Conservation (phyloP, 176 grass and related monocot genomes). For the Oryza glumipatula region DNA sequence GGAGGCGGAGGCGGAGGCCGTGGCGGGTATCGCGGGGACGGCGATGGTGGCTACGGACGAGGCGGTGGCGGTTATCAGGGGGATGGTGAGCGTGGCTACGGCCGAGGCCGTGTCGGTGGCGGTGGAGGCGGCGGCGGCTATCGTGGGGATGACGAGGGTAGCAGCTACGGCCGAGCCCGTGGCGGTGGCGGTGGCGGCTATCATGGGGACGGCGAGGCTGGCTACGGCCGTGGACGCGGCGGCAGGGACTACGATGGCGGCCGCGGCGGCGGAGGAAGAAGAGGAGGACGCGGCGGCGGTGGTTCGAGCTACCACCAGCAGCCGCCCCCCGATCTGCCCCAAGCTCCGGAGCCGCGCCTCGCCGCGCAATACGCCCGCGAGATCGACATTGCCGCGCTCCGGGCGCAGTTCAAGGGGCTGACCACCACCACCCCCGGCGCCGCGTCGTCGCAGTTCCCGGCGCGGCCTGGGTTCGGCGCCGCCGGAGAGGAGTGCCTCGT, state of each 20-base stretch:
- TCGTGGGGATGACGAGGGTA: background rate
- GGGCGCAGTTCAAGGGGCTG: constrained; percentile 21
- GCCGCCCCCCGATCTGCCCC: background rate
- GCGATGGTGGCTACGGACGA: background rate
- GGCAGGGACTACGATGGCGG: background rate
- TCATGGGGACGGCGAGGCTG: too few relatives aligned
- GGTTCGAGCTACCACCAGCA: background rate
- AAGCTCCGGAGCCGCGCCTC: constrained; percentile 25
- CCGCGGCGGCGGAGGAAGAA: background rate
- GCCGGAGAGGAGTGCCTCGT: background rate
- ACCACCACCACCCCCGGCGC: constrained; percentile 24
- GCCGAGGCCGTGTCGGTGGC: background rate
- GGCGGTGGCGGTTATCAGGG: background rate
- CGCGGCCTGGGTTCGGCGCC: constrained; percentile 45
- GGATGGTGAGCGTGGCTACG: background rate
- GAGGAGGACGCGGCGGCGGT: too few relatives aligned
- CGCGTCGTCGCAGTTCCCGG: constrained; percentile 29
- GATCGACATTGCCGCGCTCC: background rate
- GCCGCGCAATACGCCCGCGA: constrained; percentile 1
- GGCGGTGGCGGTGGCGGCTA: too few relatives aligned
- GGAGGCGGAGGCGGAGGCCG: background rate
- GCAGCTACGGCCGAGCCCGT: too few relatives aligned
- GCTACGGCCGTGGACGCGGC: too few relatives aligned
- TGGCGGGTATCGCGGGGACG: background rate
- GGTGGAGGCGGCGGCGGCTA: too few relatives aligned